A percentile compares a stretch with the other conserved stretches of the same genome.
phyloP scores from a whole-genome alignment of 768 basidiomycete genomes.

The Boletus insuetus region DNA sequence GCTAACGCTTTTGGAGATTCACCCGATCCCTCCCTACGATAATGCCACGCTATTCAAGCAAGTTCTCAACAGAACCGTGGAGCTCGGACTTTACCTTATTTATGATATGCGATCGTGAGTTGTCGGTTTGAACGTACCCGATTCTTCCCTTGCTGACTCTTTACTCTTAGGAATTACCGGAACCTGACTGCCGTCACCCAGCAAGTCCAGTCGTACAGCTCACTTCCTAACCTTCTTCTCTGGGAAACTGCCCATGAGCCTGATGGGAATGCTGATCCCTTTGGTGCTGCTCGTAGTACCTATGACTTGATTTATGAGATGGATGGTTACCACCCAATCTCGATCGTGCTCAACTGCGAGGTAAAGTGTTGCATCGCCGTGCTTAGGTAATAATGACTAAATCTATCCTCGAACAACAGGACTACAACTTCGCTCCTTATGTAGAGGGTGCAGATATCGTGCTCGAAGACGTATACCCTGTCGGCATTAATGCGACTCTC shows the following conservation, averaged over 20 bases:
- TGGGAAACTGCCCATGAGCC: constrained; percentile 78
- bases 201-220: constrained; percentile 63
- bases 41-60: constrained; percentile 42
- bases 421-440: constrained; percentile 62
- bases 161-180: constrained; percentile 47
- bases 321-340: constrained; percentile 59
- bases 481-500: constrained; percentile 59
- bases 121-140: not conserved
- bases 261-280: constrained; percentile 64
- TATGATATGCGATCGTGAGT: constrained; percentile 71
- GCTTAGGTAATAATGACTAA: not conserved
- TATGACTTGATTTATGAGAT: constrained; percentile 46
- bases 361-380: not conserved
- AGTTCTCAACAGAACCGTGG: constrained; percentile 14
- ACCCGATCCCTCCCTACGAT: constrained; percentile 67
- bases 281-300: constrained; percentile 49
- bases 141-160: not conserved
- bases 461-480: constrained; percentile 43
- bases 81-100: constrained; percentile 54
- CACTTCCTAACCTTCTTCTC: constrained; percentile 61
- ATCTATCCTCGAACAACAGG: constrained; percentile 26
- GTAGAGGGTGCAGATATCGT: constrained; percentile 66
- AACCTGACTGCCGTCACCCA: constrained; percentile 57
- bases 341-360: constrained; percentile 52
- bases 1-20: constrained; percentile 48